Conservation (phyloP, 257 asterid genomes). For the Fraxinus cuspidata region DNA sequence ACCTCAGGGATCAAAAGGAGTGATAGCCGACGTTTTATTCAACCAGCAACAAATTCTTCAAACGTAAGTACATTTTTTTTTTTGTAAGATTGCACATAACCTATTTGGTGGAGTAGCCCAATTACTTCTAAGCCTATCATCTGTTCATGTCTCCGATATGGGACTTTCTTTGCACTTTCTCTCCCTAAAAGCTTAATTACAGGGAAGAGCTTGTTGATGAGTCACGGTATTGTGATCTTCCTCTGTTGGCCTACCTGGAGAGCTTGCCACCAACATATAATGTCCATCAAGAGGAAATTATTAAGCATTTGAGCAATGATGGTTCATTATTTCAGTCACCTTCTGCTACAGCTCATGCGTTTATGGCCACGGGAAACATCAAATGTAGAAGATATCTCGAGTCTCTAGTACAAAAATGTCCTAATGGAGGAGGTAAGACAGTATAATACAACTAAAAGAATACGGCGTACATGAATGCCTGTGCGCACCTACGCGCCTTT, state of each 20-base stretch:
- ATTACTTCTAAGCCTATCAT: no score
- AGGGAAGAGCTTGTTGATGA: conserved; percentile 35
- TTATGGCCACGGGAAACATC: conserved; percentile 35
- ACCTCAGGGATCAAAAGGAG: conserved; percentile 12
- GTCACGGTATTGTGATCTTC: conserved; percentile 22
- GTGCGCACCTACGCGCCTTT: no score
- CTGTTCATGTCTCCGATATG: background rate
- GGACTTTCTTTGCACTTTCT: background rate
- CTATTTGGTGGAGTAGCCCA: no score
- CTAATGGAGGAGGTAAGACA: conserved; percentile 40
- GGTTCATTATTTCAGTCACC: conserved; percentile 57
- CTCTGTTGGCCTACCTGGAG: conserved; percentile 43
- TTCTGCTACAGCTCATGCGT: conserved; percentile 54
- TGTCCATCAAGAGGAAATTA: conserved; percentile 5
- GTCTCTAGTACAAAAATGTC: conserved; percentile 40
- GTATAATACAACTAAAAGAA: background rate
- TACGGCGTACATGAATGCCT: background rate
- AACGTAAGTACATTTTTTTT: conserved; percentile 21
- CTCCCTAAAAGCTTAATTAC: background rate
- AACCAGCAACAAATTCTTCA: conserved; percentile 37
- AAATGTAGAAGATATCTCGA: conserved; percentile 35
- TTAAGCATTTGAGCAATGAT: conserved; percentile 27
- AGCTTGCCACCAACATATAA: conserved; percentile 30
- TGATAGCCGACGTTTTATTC: conserved; percentile 27
- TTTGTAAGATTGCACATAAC: no score